Percentiles rank a stretch among this genome's conserved stretches.
phyloP scores from a whole-genome alignment of 768 basidiomycete species.

The Boletus patriciae region DNA sequence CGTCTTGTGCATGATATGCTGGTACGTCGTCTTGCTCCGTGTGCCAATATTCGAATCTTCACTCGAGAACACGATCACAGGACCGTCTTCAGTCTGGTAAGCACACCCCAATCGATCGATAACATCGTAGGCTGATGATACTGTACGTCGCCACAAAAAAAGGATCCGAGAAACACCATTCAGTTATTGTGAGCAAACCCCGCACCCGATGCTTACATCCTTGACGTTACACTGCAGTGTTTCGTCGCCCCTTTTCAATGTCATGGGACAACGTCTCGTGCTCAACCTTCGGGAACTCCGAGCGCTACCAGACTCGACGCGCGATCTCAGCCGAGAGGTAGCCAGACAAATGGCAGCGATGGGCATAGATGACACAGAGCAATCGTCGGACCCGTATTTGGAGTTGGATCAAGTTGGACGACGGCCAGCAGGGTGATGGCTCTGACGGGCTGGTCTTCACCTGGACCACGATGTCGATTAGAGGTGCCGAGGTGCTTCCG shows the following conservation, averaged over 20 bases:
- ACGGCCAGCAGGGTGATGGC: too few species aligned
- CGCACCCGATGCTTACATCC: too few species aligned
- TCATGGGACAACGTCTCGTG: conserved; percentile 27
- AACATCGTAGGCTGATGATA: neutral
- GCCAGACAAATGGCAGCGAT: conserved; percentile 10
- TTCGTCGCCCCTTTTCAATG: conserved; percentile 6
- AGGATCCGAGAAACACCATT: conserved; percentile 21
- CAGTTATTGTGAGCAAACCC: conserved; percentile 6
- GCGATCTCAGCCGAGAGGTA: conserved; percentile 14
- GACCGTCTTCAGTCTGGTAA: conserved; percentile 12
- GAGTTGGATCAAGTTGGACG: neutral
- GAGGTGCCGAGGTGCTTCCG: neutral
- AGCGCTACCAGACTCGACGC: neutral
- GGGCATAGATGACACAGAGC: neutral
- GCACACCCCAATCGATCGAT: too few species aligned
- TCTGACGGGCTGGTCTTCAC: neutral
- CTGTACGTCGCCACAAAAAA: neutral
- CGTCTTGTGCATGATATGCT: conserved; percentile 9
- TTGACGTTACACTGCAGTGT: neutral
- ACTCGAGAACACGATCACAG: conserved; percentile 2
- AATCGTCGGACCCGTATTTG: neutral
- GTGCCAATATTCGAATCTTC: neutral
- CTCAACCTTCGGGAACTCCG: conserved; percentile 20
- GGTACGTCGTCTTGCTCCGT: conserved; percentile 11
- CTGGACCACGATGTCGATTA: neutral